Evolutionary conservation across 805 yeast species (phyloP), one percentile per base, ranked within the genome.

Genomic region (Candida loeiensis): DNA sequence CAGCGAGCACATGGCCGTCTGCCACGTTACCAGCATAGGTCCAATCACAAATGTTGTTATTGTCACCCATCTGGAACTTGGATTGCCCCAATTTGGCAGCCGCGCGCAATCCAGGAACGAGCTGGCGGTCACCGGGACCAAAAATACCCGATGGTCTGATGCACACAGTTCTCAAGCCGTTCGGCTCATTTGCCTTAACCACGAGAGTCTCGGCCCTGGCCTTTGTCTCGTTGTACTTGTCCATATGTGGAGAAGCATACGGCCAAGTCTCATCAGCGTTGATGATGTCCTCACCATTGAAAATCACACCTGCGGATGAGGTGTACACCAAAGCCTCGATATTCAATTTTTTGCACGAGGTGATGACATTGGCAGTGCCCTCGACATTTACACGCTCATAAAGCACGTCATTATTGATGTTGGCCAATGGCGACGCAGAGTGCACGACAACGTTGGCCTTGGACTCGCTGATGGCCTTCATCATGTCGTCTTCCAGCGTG

Each of bases 21-120:
- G 99, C 98, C 28, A 95, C 98, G 63, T 93, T 93, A 9, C 97
- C 98, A n/a, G 84, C 98, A 56, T 89, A 93, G 0, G 98, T 88
- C 86, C 96, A 90, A 60, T 93, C 99, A 54, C 91, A 93, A 41
- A 93, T 64, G 58, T 93, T 93, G 59, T 85, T 80, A 65, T 93
- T 93, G 59, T 88, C 95, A 49, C 99, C 99, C 36, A 93, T 72
- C 64, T 93, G 99, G 62, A 87, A 87, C 61, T 85, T 85, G 16
- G 93, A 83, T 61, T 91, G 96, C 6, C 95, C 95, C 40, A 77
- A 66, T 43, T 75, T 74, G 3, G 95, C 89, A 1, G 87, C 96
- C 12, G 74, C 74, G 56, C 96, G 79, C 44, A 93, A 70, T 3
- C 95, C 95, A 9, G 99, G 99, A 34, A 93, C 93, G 55, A 93